A percentile compares a stretch with the other conserved stretches of the same genome.
Evolutionary conservation across 306 rosid species (phyloP).

Genomic region (Pyrus bretschneideri): DNA sequence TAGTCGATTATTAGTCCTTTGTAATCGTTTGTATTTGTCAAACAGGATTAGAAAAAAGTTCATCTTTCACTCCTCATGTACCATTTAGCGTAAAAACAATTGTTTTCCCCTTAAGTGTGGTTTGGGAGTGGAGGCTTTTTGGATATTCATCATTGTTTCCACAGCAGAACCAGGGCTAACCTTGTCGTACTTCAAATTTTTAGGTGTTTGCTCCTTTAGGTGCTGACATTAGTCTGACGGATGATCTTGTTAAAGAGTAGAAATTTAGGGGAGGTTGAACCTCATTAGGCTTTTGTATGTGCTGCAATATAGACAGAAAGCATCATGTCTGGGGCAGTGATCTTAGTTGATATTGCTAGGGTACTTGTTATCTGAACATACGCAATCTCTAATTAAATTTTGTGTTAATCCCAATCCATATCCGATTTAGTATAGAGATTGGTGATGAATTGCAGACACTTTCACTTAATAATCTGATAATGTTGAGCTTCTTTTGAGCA

Average conservation of each 20-base stretch:
- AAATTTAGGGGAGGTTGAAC: background rate
- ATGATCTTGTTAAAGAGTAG: background rate
- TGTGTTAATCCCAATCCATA: background rate
- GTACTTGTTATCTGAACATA: no score
- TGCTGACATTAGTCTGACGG: background rate
- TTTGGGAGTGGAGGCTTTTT: background rate
- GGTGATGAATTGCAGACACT: background rate
- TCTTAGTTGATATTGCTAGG: background rate
- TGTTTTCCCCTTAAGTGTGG: background rate
- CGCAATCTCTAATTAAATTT: background rate
- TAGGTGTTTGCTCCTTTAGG: background rate
- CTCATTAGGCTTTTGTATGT: background rate
- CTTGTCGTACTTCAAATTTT: background rate
- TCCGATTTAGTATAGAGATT: background rate
- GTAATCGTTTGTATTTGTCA: background rate
- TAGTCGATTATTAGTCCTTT: background rate
- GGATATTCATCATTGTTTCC: background rate
- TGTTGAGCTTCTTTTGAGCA: slow-evolving; percentile 14
- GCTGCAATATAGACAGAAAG: background rate
- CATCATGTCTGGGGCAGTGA: background rate
- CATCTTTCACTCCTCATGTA: background rate
- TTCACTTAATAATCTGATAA: background rate
- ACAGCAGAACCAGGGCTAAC: background rate
- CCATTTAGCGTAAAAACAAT: background rate
- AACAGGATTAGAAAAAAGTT: background rate